Evolutionary conservation across 306 rosid genomes (phyloP).

Genomic region (Castanea crenata): DNA sequence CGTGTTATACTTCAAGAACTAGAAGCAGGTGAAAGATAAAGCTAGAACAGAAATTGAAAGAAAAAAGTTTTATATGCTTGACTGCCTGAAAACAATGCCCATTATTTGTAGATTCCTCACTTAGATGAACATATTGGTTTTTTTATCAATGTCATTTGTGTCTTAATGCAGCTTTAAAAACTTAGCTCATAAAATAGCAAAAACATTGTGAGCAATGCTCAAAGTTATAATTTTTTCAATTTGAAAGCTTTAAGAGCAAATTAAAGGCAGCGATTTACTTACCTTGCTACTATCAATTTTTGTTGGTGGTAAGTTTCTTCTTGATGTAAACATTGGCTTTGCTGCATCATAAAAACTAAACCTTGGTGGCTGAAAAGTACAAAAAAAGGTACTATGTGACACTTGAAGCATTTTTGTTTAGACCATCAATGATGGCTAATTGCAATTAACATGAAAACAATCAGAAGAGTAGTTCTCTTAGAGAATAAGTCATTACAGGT

Average conservation of each 20-base stretch:
- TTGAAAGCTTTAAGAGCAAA: slow-evolving; percentile 1
- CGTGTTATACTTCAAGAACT: slow-evolving; percentile 9
- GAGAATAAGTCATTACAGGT: not conserved
- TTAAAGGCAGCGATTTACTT: slow-evolving; percentile 20
- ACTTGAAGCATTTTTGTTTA: not conserved
- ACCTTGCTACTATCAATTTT: slow-evolving; percentile 89
- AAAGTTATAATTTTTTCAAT: not conserved
- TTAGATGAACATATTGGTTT: not conserved
- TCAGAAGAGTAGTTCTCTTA: not conserved
- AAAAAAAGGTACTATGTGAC: not conserved
- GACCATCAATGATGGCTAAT: not conserved
- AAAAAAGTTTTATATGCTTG: not conserved
- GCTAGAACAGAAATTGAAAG: not conserved
- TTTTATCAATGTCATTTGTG: not conserved
- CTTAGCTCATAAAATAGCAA: not conserved
- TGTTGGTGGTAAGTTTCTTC: slow-evolving; percentile 94
- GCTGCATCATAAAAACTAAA: slow-evolving; percentile 87
- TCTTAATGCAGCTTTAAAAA: not conserved
- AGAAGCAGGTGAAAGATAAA: not conserved
- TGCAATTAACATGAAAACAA: not conserved
- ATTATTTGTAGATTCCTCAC: too few species aligned
- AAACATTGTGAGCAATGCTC: not conserved
- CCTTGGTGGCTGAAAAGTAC: slow-evolving; percentile 43
- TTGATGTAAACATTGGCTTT: slow-evolving; percentile 85
- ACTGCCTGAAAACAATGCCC: not conserved